Evolutionary conservation across 768 basidiomycete species (phyloP), one percentile per base, ranked within the genome.

Genomic region (Mycena crocata): DNA sequence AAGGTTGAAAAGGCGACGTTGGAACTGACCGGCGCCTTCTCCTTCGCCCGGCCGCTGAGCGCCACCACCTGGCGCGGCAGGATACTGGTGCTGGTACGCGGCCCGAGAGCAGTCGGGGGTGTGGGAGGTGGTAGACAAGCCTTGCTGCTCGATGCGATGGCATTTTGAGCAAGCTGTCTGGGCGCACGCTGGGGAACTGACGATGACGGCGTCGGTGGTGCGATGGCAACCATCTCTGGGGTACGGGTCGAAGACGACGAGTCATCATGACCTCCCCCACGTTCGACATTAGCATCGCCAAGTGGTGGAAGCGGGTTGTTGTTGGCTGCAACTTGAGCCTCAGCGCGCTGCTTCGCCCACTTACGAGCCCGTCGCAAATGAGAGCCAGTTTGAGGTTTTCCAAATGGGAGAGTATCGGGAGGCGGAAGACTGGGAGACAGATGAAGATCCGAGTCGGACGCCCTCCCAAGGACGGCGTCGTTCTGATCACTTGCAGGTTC

Each of bases 121-220:
- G 61, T 21, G 30, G 40, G 37, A 17, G 51, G 58, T 7, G 68
- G 60, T 35, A 31, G 30, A 58, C 37, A 45, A 48, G 65, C 62
- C 64, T 78, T 82, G 70, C 80, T 82, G 64, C 80, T 81, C 2
- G 82, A 82, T 15, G 81, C 79, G 12, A 79, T 71, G 9, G 80
- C 75, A 68, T 80, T 79, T 39, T 68, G 69, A 10, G 35, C 34
- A 37, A 42, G 24, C n/a, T 23, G 12, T 28, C 45, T n/a, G n/a
- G n/a, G 44, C 31, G 23, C 12, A 19, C 8, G 39, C 26, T 10
- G 64, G 15, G 44, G 44, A 52, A 42, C 23, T 21, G 23, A 40
- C 0, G 31, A n/a, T 23, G 30, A 23, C 35, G 26, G 50, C 19
- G 21, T 26, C 23, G 37, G 3, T 15, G 42, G 31, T 13, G 23